These are phyloP conservation scores for Pseudogymnoascus pannorum DNA, from an alignment of 2,329 filamentous ascomycete genomes.

Conservation along the genomic window DNA sequence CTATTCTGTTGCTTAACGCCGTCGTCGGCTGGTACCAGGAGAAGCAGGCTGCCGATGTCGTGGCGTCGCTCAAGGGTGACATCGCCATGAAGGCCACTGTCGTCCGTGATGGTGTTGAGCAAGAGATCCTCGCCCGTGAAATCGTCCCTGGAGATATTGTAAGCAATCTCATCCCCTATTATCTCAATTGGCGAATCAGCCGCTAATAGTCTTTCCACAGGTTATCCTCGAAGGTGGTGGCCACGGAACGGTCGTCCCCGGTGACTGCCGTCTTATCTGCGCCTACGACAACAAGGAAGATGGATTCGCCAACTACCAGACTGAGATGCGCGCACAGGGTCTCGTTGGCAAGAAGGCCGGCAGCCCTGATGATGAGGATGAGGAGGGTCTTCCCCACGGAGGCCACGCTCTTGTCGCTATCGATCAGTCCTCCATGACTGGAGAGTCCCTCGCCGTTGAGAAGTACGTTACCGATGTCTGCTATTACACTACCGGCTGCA, in stretches of 20 bases:
- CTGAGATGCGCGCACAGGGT: conserved; percentile 54
- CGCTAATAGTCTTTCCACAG: conserved; percentile 29
- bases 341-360: conserved; percentile 47
- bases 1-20: conserved; percentile 68
- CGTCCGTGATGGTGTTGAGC: conserved; percentile 59
- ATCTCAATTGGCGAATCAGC: neutral
- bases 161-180: conserved; percentile 29
- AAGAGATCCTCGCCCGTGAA: conserved; percentile 65
- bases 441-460: conserved; percentile 71
- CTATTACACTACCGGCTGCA: conserved; percentile 77
- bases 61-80: conserved; percentile 67
- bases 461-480: conserved; percentile 70
- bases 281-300: conserved; percentile 58
- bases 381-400: conserved; percentile 47
- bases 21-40: conserved; percentile 75
- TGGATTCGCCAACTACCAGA: conserved; percentile 59
- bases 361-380: conserved; percentile 47
- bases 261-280: conserved; percentile 65
- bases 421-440: conserved; percentile 75
- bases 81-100: conserved; percentile 68
- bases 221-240: conserved; percentile 68
- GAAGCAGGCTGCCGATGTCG: conserved; percentile 72
- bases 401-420: conserved; percentile 62
- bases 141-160: conserved; percentile 71
- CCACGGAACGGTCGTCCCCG: conserved; percentile 51